A percentile compares a stretch with the other conserved stretches of the same genome.
phyloP scores from a whole-genome alignment of 2,329 filamentous ascomycete species.

The Pseudopithomyces maydicus region DNA sequence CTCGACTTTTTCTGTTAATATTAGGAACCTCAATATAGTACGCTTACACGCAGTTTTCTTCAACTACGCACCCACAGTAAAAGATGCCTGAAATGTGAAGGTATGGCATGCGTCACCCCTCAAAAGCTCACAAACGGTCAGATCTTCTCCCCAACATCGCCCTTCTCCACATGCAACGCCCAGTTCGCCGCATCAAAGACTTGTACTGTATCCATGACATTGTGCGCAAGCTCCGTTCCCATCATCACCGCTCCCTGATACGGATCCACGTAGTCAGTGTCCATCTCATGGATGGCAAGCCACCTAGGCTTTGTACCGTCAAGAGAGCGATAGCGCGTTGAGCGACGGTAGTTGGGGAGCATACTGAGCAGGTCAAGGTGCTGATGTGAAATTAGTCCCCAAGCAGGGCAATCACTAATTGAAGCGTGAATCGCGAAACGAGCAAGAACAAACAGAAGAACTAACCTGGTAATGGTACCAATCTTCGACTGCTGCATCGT shows the following conservation, averaged over 20 bases:
- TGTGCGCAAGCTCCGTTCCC: constrained; percentile 11
- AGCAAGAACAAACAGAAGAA: neutral
- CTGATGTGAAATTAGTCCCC: neutral
- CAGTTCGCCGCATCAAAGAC: constrained; percentile 7
- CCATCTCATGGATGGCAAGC: constrained; percentile 15
- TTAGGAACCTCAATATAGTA: too few species aligned
- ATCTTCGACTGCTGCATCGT: constrained; percentile 9
- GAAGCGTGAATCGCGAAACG: too few species aligned
- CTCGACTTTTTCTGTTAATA: too few species aligned
- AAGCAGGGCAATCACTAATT: neutral
- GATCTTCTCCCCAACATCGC: constrained; percentile 12
- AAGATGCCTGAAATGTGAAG: too few species aligned
- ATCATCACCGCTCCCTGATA: constrained; percentile 6
- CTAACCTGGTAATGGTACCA: constrained; percentile 15
- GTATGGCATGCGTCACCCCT: neutral
- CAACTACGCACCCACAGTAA: too few species aligned
- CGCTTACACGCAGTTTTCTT: too few species aligned
- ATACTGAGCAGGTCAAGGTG: constrained; percentile 22
- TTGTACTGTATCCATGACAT: constrained; percentile 14
- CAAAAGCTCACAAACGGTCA: neutral
- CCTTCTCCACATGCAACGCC: constrained; percentile 7
- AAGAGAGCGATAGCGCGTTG: constrained; percentile 13
- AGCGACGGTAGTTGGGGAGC: constrained; percentile 16
- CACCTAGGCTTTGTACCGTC: constrained; percentile 11
- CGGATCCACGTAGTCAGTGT: constrained; percentile 8